A percentile compares a stretch with the other conserved stretches of the same genome.
Evolutionary conservation across 2,329 filamentous ascomycete genomes (phyloP).

Genomic region (Incumbomyces delicatus): DNA sequence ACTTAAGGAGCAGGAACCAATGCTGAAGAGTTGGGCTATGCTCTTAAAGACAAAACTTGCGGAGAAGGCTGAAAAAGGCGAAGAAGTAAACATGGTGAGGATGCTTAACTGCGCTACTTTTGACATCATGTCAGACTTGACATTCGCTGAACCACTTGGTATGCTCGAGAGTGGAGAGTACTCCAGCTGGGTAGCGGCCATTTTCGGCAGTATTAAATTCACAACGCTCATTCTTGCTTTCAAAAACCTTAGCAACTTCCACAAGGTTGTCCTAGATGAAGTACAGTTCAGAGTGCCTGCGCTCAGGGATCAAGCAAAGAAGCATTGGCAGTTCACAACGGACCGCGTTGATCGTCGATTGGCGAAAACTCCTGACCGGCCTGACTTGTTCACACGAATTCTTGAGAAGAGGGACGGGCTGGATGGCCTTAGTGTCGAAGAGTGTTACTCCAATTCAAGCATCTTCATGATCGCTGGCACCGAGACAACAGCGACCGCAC

Average conservation of each 20-base stretch:
- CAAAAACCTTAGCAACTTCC: not conserved
- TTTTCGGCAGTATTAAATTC: conserved; percentile 8
- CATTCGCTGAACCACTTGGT: conserved; percentile 20
- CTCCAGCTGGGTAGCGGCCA: conserved; percentile 22
- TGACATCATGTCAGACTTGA: conserved; percentile 21
- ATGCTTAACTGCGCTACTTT: conserved; percentile 22
- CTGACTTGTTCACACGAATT: not conserved
- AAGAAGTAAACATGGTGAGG: conserved; percentile 13
- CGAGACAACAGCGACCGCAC: conserved; percentile 42
- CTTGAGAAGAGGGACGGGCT: not conserved
- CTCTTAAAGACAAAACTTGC: conserved; percentile 20
- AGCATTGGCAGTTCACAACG: not conserved
- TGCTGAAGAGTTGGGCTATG: conserved; percentile 25
- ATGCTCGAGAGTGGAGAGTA: conserved; percentile 14
- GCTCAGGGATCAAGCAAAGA: not conserved
- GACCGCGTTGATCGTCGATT: conserved; percentile 3
- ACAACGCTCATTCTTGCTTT: not conserved
- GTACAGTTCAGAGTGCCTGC: not conserved
- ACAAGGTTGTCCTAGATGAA: not conserved
- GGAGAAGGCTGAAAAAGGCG: conserved; percentile 1
- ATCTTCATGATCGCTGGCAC: conserved; percentile 37
- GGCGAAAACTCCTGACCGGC: not conserved
- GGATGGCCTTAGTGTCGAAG: not conserved
- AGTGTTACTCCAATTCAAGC: conserved; percentile 6
- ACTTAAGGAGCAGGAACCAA: conserved; percentile 23